phyloP scores from a whole-genome alignment of 345 rosid species.

The Orychophragmus violaceus region DNA sequence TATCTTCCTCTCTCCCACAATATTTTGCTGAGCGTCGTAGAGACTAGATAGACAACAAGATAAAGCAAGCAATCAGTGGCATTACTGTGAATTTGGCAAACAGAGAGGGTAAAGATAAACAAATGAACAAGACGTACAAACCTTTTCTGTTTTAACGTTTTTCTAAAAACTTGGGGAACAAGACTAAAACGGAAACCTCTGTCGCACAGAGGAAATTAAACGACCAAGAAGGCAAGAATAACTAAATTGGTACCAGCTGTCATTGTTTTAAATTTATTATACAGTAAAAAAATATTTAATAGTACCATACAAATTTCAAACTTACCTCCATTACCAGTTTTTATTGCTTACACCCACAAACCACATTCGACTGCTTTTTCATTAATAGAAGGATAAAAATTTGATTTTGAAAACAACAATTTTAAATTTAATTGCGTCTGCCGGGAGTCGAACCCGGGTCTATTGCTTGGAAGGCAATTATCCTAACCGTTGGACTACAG shows the following conservation, averaged over 20 bases:
- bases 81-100: neutral
- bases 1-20: neutral
- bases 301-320: neutral
- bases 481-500: conserved; percentile 95
- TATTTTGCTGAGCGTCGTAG: neutral
- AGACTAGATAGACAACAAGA: neutral
- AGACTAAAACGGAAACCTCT: conserved; percentile 1
- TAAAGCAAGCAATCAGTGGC: neutral
- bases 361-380: neutral
- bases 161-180: neutral
- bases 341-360: neutral
- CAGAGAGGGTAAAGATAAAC: neutral
- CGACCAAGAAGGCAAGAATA: neutral
- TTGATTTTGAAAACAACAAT: neutral
- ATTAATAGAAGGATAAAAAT: too few species aligned
- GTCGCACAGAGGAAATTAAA: neutral
- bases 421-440: too few species aligned
- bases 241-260: neutral
- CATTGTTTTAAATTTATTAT: neutral
- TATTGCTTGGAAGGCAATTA: conserved; percentile 88
- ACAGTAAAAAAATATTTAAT: too few species aligned
- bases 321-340: neutral
- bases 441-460: conserved; percentile 95
- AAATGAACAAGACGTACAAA: neutral
- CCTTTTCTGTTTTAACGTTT: neutral